These are phyloP conservation scores for Aspergillus sp. DNA, from an alignment of 2,329 filamentous ascomycete genomes.

Conservation along the genomic window DNA sequence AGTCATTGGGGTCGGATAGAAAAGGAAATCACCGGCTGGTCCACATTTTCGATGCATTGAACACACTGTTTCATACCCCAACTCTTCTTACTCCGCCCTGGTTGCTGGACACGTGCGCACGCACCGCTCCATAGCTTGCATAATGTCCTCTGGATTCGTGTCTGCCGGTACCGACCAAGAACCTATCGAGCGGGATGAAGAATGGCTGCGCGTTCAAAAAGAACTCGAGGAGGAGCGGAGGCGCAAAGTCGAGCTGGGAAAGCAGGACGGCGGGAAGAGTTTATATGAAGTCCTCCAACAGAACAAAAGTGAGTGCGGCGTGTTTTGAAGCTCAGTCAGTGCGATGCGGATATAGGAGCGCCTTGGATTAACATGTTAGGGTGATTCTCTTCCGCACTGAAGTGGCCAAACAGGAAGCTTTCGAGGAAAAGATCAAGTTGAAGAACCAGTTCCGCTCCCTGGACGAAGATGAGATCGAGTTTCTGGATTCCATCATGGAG, in stretches of 20 bases:
- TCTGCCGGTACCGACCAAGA: slow-evolving; percentile 43
- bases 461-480: slow-evolving; percentile 53
- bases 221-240: slow-evolving; percentile 48
- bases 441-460: slow-evolving; percentile 53
- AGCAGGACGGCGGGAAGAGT: slow-evolving; percentile 54
- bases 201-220: slow-evolving; percentile 43
- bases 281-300: slow-evolving; percentile 49
- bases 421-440: slow-evolving; percentile 50
- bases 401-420: slow-evolving; percentile 53
- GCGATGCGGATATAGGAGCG: slow-evolving; percentile 7
- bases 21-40: too few species aligned
- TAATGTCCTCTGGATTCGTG: slow-evolving; percentile 48
- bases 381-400: slow-evolving; percentile 21
- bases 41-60: too few species aligned
- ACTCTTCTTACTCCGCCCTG: not conserved
- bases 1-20: too few species aligned
- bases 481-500: slow-evolving; percentile 57
- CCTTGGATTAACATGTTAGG: slow-evolving; percentile 42
- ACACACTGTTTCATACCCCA: not conserved
- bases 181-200: slow-evolving; percentile 40
- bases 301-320: slow-evolving; percentile 48
- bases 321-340: too few species aligned
- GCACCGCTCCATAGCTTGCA: not conserved
- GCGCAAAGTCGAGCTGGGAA: slow-evolving; percentile 47
- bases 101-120: not conserved